Conservation (phyloP, 148 eudicot species). For the Amaranthus hypochondriacus region DNA sequence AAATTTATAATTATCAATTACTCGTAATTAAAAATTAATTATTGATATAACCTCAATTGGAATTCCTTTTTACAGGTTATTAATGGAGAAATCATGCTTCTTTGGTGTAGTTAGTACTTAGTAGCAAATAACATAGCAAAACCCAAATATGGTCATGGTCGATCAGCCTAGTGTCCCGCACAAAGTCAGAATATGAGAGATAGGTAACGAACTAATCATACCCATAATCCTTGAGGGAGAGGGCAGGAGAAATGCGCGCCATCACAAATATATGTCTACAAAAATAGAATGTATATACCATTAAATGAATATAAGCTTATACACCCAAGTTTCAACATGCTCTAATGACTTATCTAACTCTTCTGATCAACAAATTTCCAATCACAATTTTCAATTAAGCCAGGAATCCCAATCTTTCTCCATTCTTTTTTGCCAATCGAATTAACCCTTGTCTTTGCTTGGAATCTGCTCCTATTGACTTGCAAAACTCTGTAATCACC, state of each 20-base stretch:
- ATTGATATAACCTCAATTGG: not conserved
- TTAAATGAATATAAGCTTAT: constrained; percentile 15
- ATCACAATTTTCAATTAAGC: constrained; percentile 34
- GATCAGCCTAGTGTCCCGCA: too few relatives aligned
- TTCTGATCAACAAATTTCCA: constrained; percentile 10
- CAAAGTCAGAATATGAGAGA: too few relatives aligned
- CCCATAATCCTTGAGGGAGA: too few relatives aligned
- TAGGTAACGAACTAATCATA: too few relatives aligned
- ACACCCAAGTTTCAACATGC: constrained; percentile 9
- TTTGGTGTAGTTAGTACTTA: too few relatives aligned
- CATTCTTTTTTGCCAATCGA: constrained; percentile 88
- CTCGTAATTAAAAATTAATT: not conserved
- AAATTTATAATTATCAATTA: not conserved
- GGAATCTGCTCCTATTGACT: constrained; percentile 87
- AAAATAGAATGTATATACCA: constrained; percentile 18
- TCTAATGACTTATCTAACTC: constrained; percentile 1
- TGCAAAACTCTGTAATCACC: constrained; percentile 96
- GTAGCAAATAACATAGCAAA: not conserved
- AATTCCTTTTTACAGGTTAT: too few relatives aligned
- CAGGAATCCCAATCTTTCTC: constrained; percentile 81
- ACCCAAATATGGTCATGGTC: not conserved
- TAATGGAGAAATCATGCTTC: not conserved
- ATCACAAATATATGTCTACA: constrained; percentile 20
- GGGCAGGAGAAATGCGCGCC: not conserved
- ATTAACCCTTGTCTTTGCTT: constrained; percentile 92